Conservation (phyloP, 345 rosid species). For the Murraya paniculata region DNA sequence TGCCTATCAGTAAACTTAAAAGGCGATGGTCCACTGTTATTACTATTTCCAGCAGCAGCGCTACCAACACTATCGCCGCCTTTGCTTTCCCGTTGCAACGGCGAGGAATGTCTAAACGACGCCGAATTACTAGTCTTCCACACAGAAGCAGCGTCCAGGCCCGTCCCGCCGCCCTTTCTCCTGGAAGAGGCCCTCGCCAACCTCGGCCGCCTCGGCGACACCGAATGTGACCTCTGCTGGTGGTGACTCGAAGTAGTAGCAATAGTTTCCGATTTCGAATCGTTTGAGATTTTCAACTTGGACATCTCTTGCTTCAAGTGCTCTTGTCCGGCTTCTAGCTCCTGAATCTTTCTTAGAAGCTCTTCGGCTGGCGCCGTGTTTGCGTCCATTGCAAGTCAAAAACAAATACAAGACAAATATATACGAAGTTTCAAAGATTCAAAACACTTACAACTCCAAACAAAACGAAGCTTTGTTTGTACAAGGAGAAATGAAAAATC, state of each 20-base stretch:
- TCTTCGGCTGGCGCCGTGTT: conserved; percentile 73
- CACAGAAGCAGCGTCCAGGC: conserved; percentile 24
- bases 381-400: conserved; percentile 30
- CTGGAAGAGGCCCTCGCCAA: conserved; percentile 30
- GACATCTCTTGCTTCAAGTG: conserved; percentile 81
- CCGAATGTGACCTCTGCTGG: conserved; percentile 80
- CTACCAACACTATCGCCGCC: conserved; percentile 21
- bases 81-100: conserved; percentile 73
- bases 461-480: not conserved
- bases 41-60: conserved; percentile 22
- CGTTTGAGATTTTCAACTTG: conserved; percentile 50
- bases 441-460: not conserved
- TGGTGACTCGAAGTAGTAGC: not conserved
- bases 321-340: conserved; percentile 83
- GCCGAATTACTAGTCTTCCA: conserved; percentile 62
- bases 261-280: conserved; percentile 21
- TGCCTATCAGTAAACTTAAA: conserved; percentile 63
- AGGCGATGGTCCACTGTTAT: conserved; percentile 45
- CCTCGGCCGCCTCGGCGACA: conserved; percentile 63
- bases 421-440: not conserved
- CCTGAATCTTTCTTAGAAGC: conserved; percentile 79
- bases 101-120: conserved; percentile 77
- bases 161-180: conserved; percentile 28
- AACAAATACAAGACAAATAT: no score
- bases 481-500: not conserved